Evolutionary conservation across 345 rosid species (phyloP).

Genomic region (Lenwebbia sp.): DNA sequence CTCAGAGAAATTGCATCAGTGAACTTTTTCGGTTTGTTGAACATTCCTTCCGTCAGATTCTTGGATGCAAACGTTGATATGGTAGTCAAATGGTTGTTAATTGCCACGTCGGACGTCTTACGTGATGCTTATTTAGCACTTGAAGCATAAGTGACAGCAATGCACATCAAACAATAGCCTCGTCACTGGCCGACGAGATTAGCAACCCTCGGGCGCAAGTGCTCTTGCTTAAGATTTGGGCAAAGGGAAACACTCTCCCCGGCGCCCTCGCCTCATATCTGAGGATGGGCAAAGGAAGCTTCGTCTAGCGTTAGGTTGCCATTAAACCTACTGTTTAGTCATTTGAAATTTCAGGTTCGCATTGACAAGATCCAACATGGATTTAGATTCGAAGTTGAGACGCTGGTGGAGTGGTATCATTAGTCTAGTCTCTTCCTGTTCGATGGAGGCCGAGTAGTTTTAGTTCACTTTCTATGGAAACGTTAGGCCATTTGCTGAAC

Average conservation of each 20-base stretch:
- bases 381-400: background rate
- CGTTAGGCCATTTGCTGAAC: background rate
- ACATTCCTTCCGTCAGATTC: background rate
- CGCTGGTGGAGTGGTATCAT: background rate
- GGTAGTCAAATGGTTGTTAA: background rate
- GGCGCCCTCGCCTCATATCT: fast-evolving
- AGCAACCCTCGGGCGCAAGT: too few relatives aligned
- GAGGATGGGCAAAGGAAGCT: background rate
- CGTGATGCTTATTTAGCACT: background rate
- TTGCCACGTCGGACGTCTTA: background rate
- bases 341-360: background rate
- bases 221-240: background rate
- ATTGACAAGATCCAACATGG: background rate
- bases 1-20: background rate
- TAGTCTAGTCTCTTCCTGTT: background rate
- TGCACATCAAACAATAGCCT: background rate
- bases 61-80: background rate
- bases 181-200: fast-evolving
- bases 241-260: background rate
- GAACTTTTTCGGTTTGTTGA: background rate
- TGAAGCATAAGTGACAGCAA: background rate
- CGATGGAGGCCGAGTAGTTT: background rate
- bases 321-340: background rate
- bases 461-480: background rate
- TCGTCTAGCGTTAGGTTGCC: background rate